Evolutionary conservation across 208 protist genomes (phyloP).

Genomic region (Crithidia mellificae): DNA sequence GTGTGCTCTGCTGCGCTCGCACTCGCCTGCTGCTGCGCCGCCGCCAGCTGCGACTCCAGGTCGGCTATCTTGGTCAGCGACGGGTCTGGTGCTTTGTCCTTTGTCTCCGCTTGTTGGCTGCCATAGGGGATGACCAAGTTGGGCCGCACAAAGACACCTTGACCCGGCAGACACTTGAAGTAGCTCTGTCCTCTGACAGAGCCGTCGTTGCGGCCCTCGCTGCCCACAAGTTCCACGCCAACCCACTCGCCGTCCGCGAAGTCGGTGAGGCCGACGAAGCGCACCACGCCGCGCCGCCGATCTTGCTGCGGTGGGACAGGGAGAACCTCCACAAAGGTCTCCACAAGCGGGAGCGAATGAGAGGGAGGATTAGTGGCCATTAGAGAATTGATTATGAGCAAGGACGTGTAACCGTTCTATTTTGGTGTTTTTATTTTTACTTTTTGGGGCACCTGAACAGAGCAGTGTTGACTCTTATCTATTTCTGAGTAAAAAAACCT

Average conservation of each 20-base stretch:
- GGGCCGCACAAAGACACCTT: conserved; percentile 63
- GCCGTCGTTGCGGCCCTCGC: conserved; percentile 50
- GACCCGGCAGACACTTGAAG: conserved; percentile 50
- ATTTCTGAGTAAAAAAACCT: too few relatives aligned
- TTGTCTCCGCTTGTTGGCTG: background rate
- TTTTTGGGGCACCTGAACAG: too few relatives aligned
- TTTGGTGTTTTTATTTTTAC: too few relatives aligned
- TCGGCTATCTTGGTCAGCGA: background rate
- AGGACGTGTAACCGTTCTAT: too few relatives aligned
- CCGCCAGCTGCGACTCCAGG: conserved; percentile 4
- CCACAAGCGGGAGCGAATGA: conserved; percentile 12
- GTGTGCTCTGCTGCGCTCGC: background rate
- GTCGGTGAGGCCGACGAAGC: conserved; percentile 52
- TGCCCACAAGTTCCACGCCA: conserved; percentile 60
- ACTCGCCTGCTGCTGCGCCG: background rate
- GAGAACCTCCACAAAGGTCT: conserved; percentile 50
- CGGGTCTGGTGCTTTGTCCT: conserved; percentile 2
- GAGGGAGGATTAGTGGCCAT: background rate
- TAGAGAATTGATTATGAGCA: too few relatives aligned
- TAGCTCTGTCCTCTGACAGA: conserved; percentile 48
- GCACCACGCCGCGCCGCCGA: conserved; percentile 60
- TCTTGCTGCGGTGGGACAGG: conserved; percentile 36
- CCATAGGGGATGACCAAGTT: conserved; percentile 45
- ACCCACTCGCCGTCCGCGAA: conserved; percentile 63
- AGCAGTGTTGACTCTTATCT: too few relatives aligned